A percentile compares a stretch with the other conserved stretches of the same genome.
Conservation (phyloP, 2,329 filamentous ascomycete species). For the Sphaerulina populicola region DNA sequence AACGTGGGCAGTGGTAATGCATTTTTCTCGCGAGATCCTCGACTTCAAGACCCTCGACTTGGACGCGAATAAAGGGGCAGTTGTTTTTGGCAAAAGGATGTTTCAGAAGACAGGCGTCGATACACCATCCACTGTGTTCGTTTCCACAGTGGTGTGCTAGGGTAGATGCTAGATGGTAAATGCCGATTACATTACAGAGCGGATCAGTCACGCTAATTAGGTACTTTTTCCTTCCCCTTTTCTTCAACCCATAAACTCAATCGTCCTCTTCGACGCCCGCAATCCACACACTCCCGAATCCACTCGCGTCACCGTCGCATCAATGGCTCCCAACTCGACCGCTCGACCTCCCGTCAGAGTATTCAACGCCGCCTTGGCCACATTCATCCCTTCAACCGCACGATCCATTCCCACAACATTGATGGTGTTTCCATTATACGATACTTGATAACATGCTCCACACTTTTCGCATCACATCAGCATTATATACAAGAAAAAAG, state of each 20-base stretch:
- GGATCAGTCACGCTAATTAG: neutral
- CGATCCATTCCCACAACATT: constrained; percentile 45
- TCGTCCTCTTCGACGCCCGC: constrained; percentile 21
- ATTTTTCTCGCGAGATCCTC: too few species aligned
- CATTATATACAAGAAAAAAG: too few species aligned
- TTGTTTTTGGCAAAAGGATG: too few species aligned
- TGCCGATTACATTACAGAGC: too few species aligned
- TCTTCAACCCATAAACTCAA: constrained; percentile 23
- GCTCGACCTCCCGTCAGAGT: constrained; percentile 42
- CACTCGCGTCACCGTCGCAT: constrained; percentile 35
- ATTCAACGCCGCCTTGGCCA: constrained; percentile 44
- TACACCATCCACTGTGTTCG: too few species aligned
- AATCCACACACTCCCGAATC: constrained; percentile 33
- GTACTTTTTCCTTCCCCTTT: too few species aligned
- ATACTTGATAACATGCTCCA: constrained; percentile 47
- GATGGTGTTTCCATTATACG: constrained; percentile 42
- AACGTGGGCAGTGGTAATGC: too few species aligned
- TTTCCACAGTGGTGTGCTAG: too few species aligned
- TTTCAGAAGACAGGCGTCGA: too few species aligned
- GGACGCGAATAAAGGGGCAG: too few species aligned
- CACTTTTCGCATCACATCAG: constrained; percentile 33
- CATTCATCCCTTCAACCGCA: constrained; percentile 42
- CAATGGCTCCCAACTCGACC: constrained; percentile 33
- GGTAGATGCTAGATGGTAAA: too few species aligned
- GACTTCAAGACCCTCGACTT: too few species aligned